Evolutionary conservation across 805 yeast species (phyloP).

Genomic region (Starmerella stigmatis): DNA sequence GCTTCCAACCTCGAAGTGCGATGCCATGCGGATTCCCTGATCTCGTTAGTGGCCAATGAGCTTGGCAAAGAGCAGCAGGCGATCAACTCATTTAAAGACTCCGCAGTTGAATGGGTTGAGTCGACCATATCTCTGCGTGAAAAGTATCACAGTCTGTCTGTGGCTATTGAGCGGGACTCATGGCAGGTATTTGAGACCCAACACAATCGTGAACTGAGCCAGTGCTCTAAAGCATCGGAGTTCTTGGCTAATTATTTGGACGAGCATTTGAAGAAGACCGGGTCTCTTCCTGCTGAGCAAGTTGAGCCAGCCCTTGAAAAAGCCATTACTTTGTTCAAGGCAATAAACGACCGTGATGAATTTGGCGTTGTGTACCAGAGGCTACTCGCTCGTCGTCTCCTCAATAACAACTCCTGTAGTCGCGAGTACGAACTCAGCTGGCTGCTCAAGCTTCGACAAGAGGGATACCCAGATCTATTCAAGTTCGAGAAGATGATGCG

Average conservation of each 20-base stretch:
- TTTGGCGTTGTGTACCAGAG: constrained; percentile 87
- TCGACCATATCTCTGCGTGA: background rate
- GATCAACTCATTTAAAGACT: background rate
- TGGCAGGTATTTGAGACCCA: background rate
- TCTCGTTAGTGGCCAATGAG: constrained; percentile 3
- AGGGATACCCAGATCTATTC: constrained; percentile 6
- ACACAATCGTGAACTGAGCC: background rate
- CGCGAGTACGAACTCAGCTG: constrained; percentile 63
- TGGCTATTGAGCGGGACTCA: background rate
- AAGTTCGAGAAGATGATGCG: constrained; percentile 87
- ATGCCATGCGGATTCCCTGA: constrained; percentile 9
- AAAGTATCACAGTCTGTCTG: constrained; percentile 9
- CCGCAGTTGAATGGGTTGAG: constrained; percentile 2
- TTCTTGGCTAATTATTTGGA: constrained; percentile 49
- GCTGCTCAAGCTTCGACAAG: constrained; percentile 13
- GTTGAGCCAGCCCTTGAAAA: constrained; percentile 61
- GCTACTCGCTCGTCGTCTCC: constrained; percentile 75
- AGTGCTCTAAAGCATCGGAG: constrained; percentile 7
- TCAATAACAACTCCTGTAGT: constrained; percentile 71
- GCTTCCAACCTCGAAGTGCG: constrained; percentile 19
- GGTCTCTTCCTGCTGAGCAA: constrained; percentile 49
- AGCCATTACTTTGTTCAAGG: constrained; percentile 75
- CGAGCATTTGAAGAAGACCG: constrained; percentile 60
- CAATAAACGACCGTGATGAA: constrained; percentile 84
- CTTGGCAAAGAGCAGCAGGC: background rate